Evolutionary conservation across 805 yeast species (phyloP).

Genomic region (Kodamaea sagamina): DNA sequence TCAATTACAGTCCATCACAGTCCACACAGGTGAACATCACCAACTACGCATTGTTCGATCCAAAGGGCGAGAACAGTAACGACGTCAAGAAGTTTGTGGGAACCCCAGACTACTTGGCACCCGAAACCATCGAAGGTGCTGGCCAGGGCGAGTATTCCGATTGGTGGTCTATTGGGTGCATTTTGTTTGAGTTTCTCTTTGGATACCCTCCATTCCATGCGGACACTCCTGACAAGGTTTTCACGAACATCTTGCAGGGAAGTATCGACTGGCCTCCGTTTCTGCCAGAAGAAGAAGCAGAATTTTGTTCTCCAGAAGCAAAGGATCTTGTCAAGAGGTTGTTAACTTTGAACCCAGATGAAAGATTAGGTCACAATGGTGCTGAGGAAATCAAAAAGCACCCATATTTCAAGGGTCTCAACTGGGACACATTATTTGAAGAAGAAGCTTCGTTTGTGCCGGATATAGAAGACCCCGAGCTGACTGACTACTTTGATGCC

Average conservation of each 20-base stretch:
- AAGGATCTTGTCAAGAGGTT: slow-evolving; percentile 69
- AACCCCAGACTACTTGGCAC: slow-evolving; percentile 96
- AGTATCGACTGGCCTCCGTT: slow-evolving; percentile 83
- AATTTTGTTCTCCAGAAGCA: slow-evolving; percentile 63
- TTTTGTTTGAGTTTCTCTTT: slow-evolving; percentile 84
- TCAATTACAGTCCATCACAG: slow-evolving; percentile 32
- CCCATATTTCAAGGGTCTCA: slow-evolving; percentile 68
- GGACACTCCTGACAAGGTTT: slow-evolving; percentile 73
- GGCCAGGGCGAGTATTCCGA: slow-evolving; percentile 86
- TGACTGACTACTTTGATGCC: slow-evolving; percentile 86
- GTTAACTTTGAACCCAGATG: slow-evolving; percentile 60
- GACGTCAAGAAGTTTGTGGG: slow-evolving; percentile 79
- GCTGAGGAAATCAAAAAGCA: slow-evolving; percentile 78
- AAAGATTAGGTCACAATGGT: slow-evolving; percentile 77
- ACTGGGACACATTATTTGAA: slow-evolving; percentile 73
- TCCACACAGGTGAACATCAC: slow-evolving; percentile 21
- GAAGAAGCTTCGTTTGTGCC: slow-evolving; percentile 87
- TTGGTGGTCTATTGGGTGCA: slow-evolving; percentile 99
- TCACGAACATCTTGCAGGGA: slow-evolving; percentile 74
- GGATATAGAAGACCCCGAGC: slow-evolving; percentile 71
- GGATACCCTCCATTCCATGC: slow-evolving; percentile 97
- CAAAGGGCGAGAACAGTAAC: slow-evolving; percentile 46
- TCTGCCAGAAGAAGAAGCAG: slow-evolving; percentile 51
- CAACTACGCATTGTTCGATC: slow-evolving; percentile 71
- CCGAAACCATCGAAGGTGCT: slow-evolving; percentile 86